A percentile compares a stretch with the other conserved stretches of the same genome.
Conservation (phyloP, 2,329 filamentous ascomycete genomes). For the Nemania bipapillata region DNA sequence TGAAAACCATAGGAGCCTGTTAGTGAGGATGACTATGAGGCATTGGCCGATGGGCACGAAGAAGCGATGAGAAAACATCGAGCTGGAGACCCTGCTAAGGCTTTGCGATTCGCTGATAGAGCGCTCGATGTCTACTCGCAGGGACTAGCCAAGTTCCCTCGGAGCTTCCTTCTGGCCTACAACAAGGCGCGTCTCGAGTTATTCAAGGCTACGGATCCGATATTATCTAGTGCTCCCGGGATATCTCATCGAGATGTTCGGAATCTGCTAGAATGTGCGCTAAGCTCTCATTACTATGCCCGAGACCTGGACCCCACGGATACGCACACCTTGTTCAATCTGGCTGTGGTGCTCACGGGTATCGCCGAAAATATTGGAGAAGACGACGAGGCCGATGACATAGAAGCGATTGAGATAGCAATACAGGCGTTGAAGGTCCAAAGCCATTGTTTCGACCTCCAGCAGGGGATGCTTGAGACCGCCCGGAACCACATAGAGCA, state of each 20-base stretch:
- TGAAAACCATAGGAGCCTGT: conserved; percentile 59
- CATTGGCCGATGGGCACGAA: conserved; percentile 75
- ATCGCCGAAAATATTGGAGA: conserved; percentile 70
- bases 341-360: conserved; percentile 73
- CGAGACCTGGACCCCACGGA: conserved; percentile 69
- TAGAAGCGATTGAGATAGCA: conserved; percentile 55
- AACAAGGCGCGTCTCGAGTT: conserved; percentile 79
- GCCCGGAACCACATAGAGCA: conserved; percentile 45
- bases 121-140: conserved; percentile 74
- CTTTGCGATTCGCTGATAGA: conserved; percentile 65
- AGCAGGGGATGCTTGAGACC: conserved; percentile 50
- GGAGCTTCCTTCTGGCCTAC: conserved; percentile 76
- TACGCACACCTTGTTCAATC: conserved; percentile 76
- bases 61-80: conserved; percentile 80
- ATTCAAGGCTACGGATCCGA: conserved; percentile 74
- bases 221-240: conserved; percentile 68
- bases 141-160: conserved; percentile 69
- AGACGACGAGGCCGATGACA: conserved; percentile 58
- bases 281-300: conserved; percentile 72
- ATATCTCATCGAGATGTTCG: conserved; percentile 54
- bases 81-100: conserved; percentile 74
- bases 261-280: conserved; percentile 67
- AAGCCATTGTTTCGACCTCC: conserved; percentile 61
- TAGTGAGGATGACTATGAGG: conserved; percentile 74
- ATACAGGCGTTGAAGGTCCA: conserved; percentile 48